Percentiles rank a stretch among this genome's conserved stretches.
These are phyloP conservation scores for Halophytophthora batemanensis DNA, from an alignment of 352 stramenopile genomes.

Conservation along the genomic window DNA sequence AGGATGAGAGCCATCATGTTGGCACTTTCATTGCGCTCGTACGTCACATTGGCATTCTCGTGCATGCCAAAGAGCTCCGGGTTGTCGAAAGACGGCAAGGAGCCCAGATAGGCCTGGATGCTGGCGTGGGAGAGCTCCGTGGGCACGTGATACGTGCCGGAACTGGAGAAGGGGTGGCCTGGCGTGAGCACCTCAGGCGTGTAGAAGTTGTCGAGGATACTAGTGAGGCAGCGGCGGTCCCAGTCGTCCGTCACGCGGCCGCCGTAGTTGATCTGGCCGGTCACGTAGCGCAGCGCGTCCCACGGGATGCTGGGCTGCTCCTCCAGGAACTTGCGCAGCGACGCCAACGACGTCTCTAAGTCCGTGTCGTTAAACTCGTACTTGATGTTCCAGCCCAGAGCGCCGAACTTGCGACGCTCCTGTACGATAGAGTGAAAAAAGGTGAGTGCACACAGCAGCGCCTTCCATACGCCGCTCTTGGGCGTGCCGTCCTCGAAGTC, in stretches of 20 bases:
- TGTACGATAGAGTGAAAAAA: conserved; percentile 96
- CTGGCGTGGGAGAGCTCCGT: conserved; percentile 33
- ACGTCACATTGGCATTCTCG: conserved; percentile 94
- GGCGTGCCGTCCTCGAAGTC: conserved; percentile 56
- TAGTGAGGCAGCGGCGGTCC: conserved; percentile 92
- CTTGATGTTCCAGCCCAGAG: conserved; percentile 94
- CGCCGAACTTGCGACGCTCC: conserved; percentile 92
- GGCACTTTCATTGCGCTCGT: conserved; percentile 89
- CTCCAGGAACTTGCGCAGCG: conserved; percentile 89
- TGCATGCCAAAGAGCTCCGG: conserved; percentile 96
- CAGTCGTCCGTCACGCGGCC: conserved; percentile 95
- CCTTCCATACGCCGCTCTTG: conserved; percentile 84
- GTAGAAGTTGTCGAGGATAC: conserved; percentile 92
- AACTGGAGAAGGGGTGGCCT: conserved; percentile 87
- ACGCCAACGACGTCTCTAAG: conserved; percentile 91
- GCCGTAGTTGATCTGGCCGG: conserved; percentile 95
- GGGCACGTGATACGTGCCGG: conserved; percentile 88
- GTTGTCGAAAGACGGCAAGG: conserved; percentile 85
- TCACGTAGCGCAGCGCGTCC: conserved; percentile 93
- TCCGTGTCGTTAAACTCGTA: conserved; percentile 97
- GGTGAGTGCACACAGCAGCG: conserved; percentile 83
- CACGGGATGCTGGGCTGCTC: conserved; percentile 91
- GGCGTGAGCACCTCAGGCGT: conserved; percentile 69
- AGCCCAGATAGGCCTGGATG: conserved; percentile 80
- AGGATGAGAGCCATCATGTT: conserved; percentile 89